Conservation (phyloP, 1,284 basidiomycete species). For the Pseudozyma sp. region DNA sequence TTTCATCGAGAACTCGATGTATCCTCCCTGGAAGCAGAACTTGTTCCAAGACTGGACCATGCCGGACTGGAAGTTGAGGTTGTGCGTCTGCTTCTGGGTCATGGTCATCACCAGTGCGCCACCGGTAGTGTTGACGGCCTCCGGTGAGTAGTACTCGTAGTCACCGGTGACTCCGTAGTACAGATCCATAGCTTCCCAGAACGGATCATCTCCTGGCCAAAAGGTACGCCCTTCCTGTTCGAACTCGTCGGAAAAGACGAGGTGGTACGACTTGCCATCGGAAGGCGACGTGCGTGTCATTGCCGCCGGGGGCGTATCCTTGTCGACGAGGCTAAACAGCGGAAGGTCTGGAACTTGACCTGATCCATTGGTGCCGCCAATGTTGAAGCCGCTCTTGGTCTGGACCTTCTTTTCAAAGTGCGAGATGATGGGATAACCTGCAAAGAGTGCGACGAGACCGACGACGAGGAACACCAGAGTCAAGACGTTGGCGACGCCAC, state of each 20-base stretch:
- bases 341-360: constrained; percentile 62
- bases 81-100: constrained; percentile 50
- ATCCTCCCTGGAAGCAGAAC: constrained; percentile 68
- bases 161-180: constrained; percentile 58
- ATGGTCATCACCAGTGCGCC: constrained; percentile 53
- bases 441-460: constrained; percentile 54
- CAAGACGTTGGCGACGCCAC: constrained; percentile 51
- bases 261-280: constrained; percentile 44
- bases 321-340: constrained; percentile 47
- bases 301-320: constrained; percentile 51
- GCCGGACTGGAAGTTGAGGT: constrained; percentile 64
- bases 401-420: constrained; percentile 30
- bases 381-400: constrained; percentile 70
- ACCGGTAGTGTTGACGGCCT: constrained; percentile 58
- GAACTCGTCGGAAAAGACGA: constrained; percentile 65
- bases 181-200: constrained; percentile 59
- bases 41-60: constrained; percentile 66
- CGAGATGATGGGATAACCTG: constrained; percentile 58
- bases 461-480: constrained; percentile 38
- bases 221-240: constrained; percentile 60
- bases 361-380: constrained; percentile 75
- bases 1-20: constrained; percentile 61
- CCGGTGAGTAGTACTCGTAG: constrained; percentile 57
- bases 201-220: constrained; percentile 63
- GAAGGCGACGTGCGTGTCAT: constrained; percentile 32